Evolutionary conservation across 495 filamentous ascomycete genomes (phyloP).

Genomic region (Xylaria flabelliformis): DNA sequence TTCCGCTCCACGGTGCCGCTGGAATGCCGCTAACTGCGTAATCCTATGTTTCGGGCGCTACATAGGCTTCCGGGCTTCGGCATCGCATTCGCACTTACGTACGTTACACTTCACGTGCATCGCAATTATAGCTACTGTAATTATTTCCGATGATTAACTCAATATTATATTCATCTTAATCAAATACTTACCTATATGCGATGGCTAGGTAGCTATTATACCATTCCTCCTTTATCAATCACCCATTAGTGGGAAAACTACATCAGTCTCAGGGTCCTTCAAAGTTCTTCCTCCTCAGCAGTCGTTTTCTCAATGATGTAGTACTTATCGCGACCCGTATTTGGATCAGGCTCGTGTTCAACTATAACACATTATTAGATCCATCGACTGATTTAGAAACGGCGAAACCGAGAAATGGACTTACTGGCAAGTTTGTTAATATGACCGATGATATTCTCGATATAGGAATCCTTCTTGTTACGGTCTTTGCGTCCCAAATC

Average conservation of each 20-base stretch:
- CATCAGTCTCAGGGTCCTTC: background rate
- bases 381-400: background rate
- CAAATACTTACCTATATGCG: background rate
- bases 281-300: constrained; percentile 68
- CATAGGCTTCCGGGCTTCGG: background rate
- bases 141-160: background rate
- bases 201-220: background rate
- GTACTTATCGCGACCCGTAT: constrained; percentile 65
- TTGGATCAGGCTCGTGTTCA: constrained; percentile 63
- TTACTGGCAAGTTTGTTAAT: constrained; percentile 64
- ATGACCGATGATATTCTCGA: constrained; percentile 81
- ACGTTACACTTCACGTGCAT: background rate
- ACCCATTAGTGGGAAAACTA: background rate
- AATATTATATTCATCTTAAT: background rate
- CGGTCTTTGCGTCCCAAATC: constrained; percentile 80
- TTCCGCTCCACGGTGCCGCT: background rate
- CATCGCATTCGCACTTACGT: constrained; percentile 17
- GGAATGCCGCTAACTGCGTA: background rate
- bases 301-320: constrained; percentile 65
- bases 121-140: no score
- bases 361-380: constrained; percentile 54
- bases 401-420: constrained; percentile 4
- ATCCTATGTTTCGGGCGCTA: background rate
- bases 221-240: background rate
- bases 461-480: constrained; percentile 72